A percentile compares a stretch with the other conserved stretches of the same genome.
Evolutionary conservation across 306 rosid genomes (phyloP).

Genomic region (Castanopsis chinensis): DNA sequence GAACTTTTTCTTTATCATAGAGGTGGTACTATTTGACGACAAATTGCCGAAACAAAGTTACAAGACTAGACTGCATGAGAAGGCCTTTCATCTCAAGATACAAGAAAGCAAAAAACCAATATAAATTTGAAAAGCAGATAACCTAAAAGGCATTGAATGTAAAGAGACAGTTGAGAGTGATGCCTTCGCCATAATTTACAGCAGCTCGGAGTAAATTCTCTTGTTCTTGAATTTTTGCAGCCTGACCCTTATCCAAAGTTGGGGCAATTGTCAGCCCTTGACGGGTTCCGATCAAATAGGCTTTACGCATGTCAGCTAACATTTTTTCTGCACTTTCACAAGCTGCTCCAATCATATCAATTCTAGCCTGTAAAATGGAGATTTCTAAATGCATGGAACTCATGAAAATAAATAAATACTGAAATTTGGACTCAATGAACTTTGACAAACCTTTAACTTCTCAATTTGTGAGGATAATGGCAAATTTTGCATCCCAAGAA

Average conservation of each 20-base stretch:
- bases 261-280: slow-evolving; percentile 78
- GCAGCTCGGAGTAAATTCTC: slow-evolving; percentile 90
- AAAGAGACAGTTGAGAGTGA: neutral
- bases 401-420: neutral
- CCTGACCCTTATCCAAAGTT: slow-evolving; percentile 89
- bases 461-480: slow-evolving; percentile 72
- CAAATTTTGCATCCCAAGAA: slow-evolving; percentile 82
- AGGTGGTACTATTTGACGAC: neutral
- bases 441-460: slow-evolving; percentile 58
- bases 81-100: neutral
- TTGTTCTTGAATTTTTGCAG: slow-evolving; percentile 91
- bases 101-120: neutral
- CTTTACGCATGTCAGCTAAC: slow-evolving; percentile 90
- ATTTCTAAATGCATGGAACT: neutral
- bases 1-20: neutral
- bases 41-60: neutral
- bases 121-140: neutral
- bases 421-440: slow-evolving; percentile 8
- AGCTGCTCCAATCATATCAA: slow-evolving; percentile 87
- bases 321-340: slow-evolving; percentile 95
- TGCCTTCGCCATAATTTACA: slow-evolving; percentile 80
- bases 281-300: slow-evolving; percentile 82
- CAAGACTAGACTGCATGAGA: neutral
- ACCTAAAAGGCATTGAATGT: neutral
- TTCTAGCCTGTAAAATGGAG: slow-evolving; percentile 52